These are phyloP conservation scores for Neoboletus magnificus DNA, from an alignment of 768 basidiomycete species.

Conservation along the genomic window DNA sequence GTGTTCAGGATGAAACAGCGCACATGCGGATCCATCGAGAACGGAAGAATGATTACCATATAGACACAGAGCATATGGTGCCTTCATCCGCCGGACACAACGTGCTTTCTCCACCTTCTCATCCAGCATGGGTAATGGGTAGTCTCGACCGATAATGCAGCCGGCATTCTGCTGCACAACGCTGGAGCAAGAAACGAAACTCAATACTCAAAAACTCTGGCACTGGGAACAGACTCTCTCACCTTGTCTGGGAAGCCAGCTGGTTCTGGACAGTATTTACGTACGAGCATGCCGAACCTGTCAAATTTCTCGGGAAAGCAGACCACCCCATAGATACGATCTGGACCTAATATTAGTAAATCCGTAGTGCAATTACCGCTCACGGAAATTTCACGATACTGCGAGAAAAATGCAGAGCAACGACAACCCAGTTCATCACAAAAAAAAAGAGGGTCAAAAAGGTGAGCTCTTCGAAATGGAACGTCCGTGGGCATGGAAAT, in stretches of 20 bases:
- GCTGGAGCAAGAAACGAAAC: too few species aligned
- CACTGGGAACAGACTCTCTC: constrained; percentile 14
- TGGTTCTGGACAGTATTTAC: constrained; percentile 20
- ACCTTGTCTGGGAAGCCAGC: constrained; percentile 25
- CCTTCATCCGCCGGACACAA: constrained; percentile 8
- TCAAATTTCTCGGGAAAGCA: constrained; percentile 19
- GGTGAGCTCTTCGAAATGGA: neutral
- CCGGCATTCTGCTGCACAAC: constrained; percentile 3
- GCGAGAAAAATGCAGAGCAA: constrained; percentile 24
- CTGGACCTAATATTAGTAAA: constrained; percentile 28
- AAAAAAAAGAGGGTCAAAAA: neutral
- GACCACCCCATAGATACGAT: constrained; percentile 21
- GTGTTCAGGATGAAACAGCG: constrained; percentile 17
- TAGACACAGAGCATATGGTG: constrained; percentile 2
- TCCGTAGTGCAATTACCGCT: constrained; percentile 27
- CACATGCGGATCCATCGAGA: constrained; percentile 25
- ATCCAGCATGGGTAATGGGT: constrained; percentile 10
- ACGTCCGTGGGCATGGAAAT: constrained; percentile 8
- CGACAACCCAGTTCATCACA: constrained; percentile 8
- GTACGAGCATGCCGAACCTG: constrained; percentile 19
- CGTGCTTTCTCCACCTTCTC: constrained; percentile 16
- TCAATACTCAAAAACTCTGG: constrained; percentile 19
- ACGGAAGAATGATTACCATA: constrained; percentile 20
- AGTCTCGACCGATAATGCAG: constrained; percentile 5
- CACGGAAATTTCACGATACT: constrained; percentile 27